These are phyloP conservation scores for Macrophomina pseudophaseolina DNA, from an alignment of 2,329 filamentous ascomycete species.

Conservation along the genomic window DNA sequence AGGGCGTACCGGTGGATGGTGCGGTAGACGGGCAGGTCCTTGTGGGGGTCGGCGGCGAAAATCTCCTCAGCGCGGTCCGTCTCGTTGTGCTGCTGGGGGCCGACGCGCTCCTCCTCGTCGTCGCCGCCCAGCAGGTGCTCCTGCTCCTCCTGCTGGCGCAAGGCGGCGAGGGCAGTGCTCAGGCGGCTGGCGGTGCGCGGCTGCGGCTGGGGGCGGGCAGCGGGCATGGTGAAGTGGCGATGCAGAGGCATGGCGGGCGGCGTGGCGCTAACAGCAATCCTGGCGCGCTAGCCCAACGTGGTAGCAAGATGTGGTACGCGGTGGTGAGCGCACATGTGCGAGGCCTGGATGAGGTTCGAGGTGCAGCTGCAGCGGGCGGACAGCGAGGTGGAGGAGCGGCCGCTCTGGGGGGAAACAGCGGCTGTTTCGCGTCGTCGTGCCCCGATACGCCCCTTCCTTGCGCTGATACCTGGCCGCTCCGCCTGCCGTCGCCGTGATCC, in stretches of 20 bases:
- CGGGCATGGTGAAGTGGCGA: slow-evolving; percentile 23
- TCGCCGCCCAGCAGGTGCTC: slow-evolving; percentile 53
- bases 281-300: slow-evolving; percentile 16
- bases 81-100: slow-evolving; percentile 52
- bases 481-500: neutral
- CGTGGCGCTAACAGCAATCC: neutral
- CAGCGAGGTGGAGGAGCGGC: slow-evolving; percentile 1
- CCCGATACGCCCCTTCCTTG: neutral
- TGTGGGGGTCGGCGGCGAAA: slow-evolving; percentile 61
- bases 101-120: slow-evolving; percentile 44
- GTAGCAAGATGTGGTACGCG: slow-evolving; percentile 8
- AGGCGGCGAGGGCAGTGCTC: slow-evolving; percentile 45
- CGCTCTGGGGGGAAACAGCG: slow-evolving; percentile 6
- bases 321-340: neutral
- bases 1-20: slow-evolving; percentile 68
- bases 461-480: slow-evolving; percentile 8
- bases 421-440: neutral
- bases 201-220: neutral
- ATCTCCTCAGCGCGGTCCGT: slow-evolving; percentile 44
- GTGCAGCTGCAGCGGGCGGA: neutral
- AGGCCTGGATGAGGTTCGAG: neutral
- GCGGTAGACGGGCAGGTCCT: slow-evolving; percentile 72
- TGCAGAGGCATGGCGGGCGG: slow-evolving; percentile 14
- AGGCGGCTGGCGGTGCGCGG: slow-evolving; percentile 38
- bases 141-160: slow-evolving; percentile 54